phyloP scores from a whole-genome alignment of 805 yeast genomes.

The Wickerhamiella domercqiae region DNA sequence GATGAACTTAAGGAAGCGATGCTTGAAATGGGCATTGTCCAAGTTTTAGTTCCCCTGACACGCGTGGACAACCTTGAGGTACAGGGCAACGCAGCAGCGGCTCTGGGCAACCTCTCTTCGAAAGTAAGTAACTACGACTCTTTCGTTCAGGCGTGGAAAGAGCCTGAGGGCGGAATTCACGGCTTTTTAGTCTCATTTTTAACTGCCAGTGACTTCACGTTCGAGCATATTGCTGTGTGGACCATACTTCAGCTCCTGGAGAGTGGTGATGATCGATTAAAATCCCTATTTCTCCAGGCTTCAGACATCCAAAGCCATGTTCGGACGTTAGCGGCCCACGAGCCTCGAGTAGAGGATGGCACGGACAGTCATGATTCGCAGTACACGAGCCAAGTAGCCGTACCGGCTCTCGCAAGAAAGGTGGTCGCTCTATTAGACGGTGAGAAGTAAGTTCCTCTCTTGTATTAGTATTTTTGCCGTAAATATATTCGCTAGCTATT shows the following conservation, averaged over 20 bases:
- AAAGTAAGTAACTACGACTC: conserved; percentile 72
- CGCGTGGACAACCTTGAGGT: conserved; percentile 81
- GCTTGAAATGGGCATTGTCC: conserved; percentile 68
- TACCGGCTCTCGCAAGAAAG: conserved; percentile 24
- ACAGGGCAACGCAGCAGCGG: conserved; percentile 97
- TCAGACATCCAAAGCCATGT: conserved; percentile 23
- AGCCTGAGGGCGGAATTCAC: conserved; percentile 70
- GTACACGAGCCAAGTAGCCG: conserved; percentile 24
- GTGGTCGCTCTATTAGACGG: conserved; percentile 17
- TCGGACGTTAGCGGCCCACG: conserved; percentile 22
- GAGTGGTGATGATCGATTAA: conserved; percentile 53
- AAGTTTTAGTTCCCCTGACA: conserved; percentile 83
- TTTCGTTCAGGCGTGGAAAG: conserved; percentile 62
- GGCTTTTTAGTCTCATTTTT: conserved; percentile 73
- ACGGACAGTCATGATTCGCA: conserved; percentile 17
- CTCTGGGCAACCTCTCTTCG: conserved; percentile 87
- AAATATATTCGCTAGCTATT: too few species aligned
- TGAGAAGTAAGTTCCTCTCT: too few species aligned
- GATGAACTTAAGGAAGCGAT: conserved; percentile 82
- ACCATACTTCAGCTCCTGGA: conserved; percentile 85
- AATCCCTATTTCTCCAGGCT: conserved; percentile 20
- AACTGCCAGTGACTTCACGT: conserved; percentile 74
- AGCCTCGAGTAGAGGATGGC: conserved; percentile 11
- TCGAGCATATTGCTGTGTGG: conserved; percentile 97
- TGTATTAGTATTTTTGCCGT: too few species aligned